These are phyloP conservation scores for Alectoria sarmentosa DNA, from an alignment of 495 filamentous ascomycete genomes.

Conservation along the genomic window DNA sequence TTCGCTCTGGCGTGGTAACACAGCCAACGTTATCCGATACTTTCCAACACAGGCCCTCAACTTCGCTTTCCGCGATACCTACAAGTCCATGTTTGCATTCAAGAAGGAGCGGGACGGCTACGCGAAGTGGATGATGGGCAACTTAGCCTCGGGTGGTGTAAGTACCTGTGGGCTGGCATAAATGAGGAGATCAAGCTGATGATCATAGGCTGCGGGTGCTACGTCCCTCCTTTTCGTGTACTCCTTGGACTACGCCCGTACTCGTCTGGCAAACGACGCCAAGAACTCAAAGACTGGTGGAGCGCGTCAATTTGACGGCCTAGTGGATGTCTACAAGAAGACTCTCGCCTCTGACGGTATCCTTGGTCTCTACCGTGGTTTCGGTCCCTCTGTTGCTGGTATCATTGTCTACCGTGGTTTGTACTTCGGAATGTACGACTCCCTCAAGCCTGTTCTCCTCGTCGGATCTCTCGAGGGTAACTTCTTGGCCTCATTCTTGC, in stretches of 20 bases:
- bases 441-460: conserved; percentile 97
- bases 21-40: conserved; percentile 99
- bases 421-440: conserved; percentile 99
- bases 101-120: conserved; percentile 99
- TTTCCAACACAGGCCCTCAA: conserved; percentile 99
- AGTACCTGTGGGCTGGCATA: conserved; percentile 33
- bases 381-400: conserved; percentile 97
- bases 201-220: conserved; percentile 83
- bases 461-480: conserved; percentile 87
- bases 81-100: conserved; percentile 99
- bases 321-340: conserved; percentile 99
- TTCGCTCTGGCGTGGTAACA: conserved; percentile 98
- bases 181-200: conserved; percentile 29
- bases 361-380: conserved; percentile 99
- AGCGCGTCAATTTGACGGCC: conserved; percentile 99
- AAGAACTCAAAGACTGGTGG: conserved; percentile 95
- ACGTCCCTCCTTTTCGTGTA: conserved; percentile 99
- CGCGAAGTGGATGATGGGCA: conserved; percentile 98
- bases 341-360: conserved; percentile 97
- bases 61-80: conserved; percentile 99
- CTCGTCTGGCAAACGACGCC: conserved; percentile 99
- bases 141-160: conserved; percentile 99
- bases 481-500: conserved; percentile 97
- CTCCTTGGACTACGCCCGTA: conserved; percentile 99
- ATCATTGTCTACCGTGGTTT: conserved; percentile 99